phyloP scores from a whole-genome alignment of 805 yeast genomes.

The Metschnikowia aberdeeniae region DNA sequence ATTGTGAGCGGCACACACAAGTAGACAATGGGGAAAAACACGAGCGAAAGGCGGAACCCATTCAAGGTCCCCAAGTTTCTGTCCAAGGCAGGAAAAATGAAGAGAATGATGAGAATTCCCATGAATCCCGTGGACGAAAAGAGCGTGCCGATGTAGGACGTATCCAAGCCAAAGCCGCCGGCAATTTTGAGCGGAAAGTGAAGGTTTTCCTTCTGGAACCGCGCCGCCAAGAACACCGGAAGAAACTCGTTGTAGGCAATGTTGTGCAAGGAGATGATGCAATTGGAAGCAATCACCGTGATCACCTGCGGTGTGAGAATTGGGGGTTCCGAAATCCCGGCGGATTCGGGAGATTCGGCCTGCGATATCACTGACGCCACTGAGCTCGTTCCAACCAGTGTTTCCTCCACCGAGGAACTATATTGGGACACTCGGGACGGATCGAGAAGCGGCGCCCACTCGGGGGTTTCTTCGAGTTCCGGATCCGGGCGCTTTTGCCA shows the following conservation, averaged over 20 bases:
- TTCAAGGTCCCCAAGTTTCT: conserved; percentile 27
- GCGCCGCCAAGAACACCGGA: conserved; percentile 35
- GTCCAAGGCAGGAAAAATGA: conserved; percentile 33
- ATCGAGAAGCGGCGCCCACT: not conserved
- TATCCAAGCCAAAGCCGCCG: conserved; percentile 36
- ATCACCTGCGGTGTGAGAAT: conserved; percentile 30
- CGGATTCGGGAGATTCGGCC: not conserved
- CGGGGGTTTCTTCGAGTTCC: conserved; percentile 3
- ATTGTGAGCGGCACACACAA: conserved; percentile 28
- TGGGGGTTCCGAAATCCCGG: not conserved
- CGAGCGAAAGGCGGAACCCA: conserved; percentile 30
- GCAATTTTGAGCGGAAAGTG: conserved; percentile 32
- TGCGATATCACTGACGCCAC: not conserved
- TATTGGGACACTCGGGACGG: not conserved
- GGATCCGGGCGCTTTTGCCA: conserved; percentile 15
- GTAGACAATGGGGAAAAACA: conserved; percentile 32
- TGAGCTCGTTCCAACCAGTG: not conserved
- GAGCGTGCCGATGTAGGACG: conserved; percentile 31
- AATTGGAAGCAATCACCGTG: conserved; percentile 30
- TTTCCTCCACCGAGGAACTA: not conserved
- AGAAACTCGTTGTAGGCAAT: conserved; percentile 33
- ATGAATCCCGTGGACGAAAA: conserved; percentile 34
- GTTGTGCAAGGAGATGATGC: conserved; percentile 31
- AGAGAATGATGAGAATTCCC: conserved; percentile 30
- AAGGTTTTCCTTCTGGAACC: conserved; percentile 23